Base-by-base conservation (phyloP, 2,329 filamentous ascomycete genomes). In the Orbilia javanica region DNA sequence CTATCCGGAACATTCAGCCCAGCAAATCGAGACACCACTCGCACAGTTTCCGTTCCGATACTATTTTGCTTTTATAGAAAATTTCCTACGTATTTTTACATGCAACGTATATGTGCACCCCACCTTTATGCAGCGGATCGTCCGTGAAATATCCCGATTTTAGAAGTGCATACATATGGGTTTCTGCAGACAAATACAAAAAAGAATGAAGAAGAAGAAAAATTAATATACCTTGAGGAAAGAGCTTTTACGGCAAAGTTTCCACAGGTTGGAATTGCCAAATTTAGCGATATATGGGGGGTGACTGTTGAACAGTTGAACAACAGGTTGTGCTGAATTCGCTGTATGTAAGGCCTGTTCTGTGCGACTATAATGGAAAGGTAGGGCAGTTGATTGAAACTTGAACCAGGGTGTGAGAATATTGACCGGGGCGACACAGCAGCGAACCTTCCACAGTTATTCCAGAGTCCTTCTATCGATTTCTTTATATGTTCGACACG, bases 91-190 rank as follows among this genome's bases (percentile, higher is more conserved):
- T 53, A n/a, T 29, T 5, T 5, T 44, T 44, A 44, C 31, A 34
- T 48, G 20, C 22, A 36, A 13, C 15, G 31, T 7, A 10, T 36
- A 22, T 22, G 55, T 64, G 44, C 65, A 69, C 66, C 73, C 73
- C 66, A 77, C 73, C 52, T 62, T 65, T 66, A 42, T 77, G 73
- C 66, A 77, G 48, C 73, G 50, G 73, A 77, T 77, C 73, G 57
- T 66, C 73, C 57, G 73, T 66, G 52, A 57, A 53, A 77, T 70
- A 71, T 71, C 71, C 73, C 73, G 73, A 69, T 70, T 77, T 71
- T 52, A 67, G 73, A 70, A 65, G 13, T 50, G 20, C 46, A 50
- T 50, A 8, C 46, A 50, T 50, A 50, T 60, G 34, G 55, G 20
- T 42, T 27, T 60, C 55, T 60, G 52, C 65, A 67, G 60, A 31